Evolutionary conservation across 75 land plant genomes (phyloP).

Genomic region (Selaginella tamariscina): DNA sequence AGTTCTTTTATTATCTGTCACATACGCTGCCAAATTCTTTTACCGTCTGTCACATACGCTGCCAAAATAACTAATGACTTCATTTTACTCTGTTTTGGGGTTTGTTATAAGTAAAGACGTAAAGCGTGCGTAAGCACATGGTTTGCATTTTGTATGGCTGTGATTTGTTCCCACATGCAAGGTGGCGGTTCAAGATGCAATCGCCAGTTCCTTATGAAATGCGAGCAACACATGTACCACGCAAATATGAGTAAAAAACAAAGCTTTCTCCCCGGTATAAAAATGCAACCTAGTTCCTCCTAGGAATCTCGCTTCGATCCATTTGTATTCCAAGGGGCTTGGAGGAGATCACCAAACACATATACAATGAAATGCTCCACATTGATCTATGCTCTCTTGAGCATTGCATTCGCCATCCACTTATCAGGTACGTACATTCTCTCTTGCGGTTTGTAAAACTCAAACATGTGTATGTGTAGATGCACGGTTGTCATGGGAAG

Average conservation of each 20-base stretch:
- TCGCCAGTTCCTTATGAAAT: background rate
- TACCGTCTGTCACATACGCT: too few species aligned
- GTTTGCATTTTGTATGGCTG: background rate
- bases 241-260: background rate
- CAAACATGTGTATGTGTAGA: background rate
- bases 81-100: too few species aligned
- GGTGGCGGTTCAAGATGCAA: background rate
- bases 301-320: too few species aligned
- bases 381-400: background rate
- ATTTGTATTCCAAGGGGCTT: background rate
- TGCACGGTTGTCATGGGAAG: background rate
- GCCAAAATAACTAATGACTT: too few species aligned
- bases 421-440: background rate
- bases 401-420: background rate
- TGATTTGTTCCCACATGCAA: background rate
- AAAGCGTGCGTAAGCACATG: too few species aligned
- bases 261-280: background rate
- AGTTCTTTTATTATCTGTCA: too few species aligned
- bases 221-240: background rate
- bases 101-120: too few species aligned
- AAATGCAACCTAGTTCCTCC: too few species aligned
- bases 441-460: background rate
- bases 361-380: background rate
- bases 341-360: background rate
- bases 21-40: too few species aligned